Evolutionary conservation across 495 filamentous ascomycete species (phyloP), one percentile per base, ranked within the genome.

Genomic region (Penicillium maclennaniae): DNA sequence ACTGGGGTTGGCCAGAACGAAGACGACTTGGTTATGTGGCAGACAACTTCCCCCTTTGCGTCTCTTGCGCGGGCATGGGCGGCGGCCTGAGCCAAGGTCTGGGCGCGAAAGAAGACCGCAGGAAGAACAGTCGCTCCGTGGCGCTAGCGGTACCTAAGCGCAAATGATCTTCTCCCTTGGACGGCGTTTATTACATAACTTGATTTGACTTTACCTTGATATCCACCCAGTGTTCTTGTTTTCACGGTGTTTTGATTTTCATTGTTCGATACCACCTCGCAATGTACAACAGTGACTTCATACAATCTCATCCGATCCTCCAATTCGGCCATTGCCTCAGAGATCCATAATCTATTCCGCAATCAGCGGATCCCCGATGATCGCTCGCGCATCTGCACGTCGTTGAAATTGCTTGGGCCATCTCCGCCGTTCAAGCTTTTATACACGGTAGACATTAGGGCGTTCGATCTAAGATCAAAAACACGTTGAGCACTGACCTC

Each of bases 21-120:
- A 34, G 68, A 68, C 23, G 72, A 77, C 15, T 53, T 72, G 27
- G 68, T 74, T 17, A 21, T 63, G n/a, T 76, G 72, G 75, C 67
- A 72, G 14, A 65, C 64, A 7, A 51, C 63, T 16, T 72, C 70
- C 9, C 75, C 75, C 1, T 77, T 78, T 58, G 72, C 74, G 14
- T 75, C 74, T 20, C 63, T 80, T 40, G 74, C 74, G 4, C 55
- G 71, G 49, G 76, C 15, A 60, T 79, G 36, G 75, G 73, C 14
- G 69, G 69, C 27, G 74, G 74, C 9, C 49, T 75, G 41, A 77
- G 69, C 52, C 69, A 70, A 44, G 74, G 71, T 4, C 49, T 75
- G 31, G 63, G 65, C 23, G 20, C 55, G 6, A 70, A 66, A 45
- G 66, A 72, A 5, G 72, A 72, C 26, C 52, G 31, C 38, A 16